A percentile compares a stretch with the other conserved stretches of the same genome.
Conservation (phyloP, 805 yeast genomes). For the Candida koratica region DNA sequence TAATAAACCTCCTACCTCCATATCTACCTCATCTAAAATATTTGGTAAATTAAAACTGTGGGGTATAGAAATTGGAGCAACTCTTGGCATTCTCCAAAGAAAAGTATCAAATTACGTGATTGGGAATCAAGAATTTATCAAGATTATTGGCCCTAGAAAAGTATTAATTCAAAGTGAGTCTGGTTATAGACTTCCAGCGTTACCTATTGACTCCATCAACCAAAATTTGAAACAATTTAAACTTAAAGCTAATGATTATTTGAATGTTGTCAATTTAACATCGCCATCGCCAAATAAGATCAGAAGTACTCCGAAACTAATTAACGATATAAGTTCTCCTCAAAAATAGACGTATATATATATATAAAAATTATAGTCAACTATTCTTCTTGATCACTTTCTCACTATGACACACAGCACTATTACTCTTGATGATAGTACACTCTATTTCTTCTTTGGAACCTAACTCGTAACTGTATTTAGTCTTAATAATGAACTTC, state of each 20-base stretch:
- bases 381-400: no score
- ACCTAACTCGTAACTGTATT: conserved; percentile 2
- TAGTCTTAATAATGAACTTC: neutral
- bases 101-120: conserved; percentile 15
- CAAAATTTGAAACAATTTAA: conserved; percentile 10
- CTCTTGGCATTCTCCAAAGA: neutral
- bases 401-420: conserved; percentile 5
- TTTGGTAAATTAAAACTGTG: neutral
- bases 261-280: conserved; percentile 44
- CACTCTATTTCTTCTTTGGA: neutral
- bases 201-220: conserved; percentile 11
- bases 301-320: conserved; percentile 37
- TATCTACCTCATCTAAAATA: neutral
- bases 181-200: conserved; percentile 17
- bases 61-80: neutral
- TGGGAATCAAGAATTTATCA: conserved; percentile 44
- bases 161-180: conserved; percentile 46
- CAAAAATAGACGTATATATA: no score
- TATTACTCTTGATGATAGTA: conserved; percentile 2
- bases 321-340: no score
- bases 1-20: neutral
- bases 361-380: no score
- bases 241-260: conserved; percentile 38
- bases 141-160: conserved; percentile 53
- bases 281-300: conserved; percentile 40